Conservation (phyloP, 352 stramenopile species). For the Pythium dissimile region DNA sequence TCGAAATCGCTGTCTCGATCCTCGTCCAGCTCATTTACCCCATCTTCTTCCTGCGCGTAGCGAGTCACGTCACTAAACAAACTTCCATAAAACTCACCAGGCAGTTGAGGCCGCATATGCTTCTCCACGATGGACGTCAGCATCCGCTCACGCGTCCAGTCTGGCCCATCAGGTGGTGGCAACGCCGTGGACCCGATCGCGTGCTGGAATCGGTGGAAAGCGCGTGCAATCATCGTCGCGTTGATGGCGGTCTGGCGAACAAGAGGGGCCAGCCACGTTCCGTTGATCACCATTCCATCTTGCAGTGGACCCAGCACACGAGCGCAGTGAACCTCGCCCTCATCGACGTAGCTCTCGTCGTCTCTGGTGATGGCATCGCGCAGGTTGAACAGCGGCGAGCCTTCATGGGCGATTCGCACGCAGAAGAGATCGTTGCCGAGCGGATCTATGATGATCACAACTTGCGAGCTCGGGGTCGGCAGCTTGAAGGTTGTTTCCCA, state of each 20-base stretch:
- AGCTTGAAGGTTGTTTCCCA: slow-evolving; percentile 79
- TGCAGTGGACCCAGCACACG: slow-evolving; percentile 78
- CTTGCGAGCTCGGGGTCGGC: slow-evolving; percentile 68
- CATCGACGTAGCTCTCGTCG: slow-evolving; percentile 72
- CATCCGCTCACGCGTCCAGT: slow-evolving; percentile 69
- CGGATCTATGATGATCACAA: slow-evolving; percentile 81
- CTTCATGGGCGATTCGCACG: slow-evolving; percentile 78
- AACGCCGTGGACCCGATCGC: slow-evolving; percentile 57
- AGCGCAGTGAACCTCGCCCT: slow-evolving; percentile 78
- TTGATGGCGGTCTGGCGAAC: slow-evolving; percentile 86
- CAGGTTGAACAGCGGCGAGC: slow-evolving; percentile 73
- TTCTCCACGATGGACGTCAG: slow-evolving; percentile 73
- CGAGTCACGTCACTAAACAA: slow-evolving; percentile 63
- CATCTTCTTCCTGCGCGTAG: slow-evolving; percentile 17
- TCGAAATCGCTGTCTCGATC: slow-evolving; percentile 14
- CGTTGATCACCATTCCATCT: slow-evolving; percentile 83
- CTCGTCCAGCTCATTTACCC: slow-evolving; percentile 12
- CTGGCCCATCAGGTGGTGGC: slow-evolving; percentile 53
- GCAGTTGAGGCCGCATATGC: slow-evolving; percentile 79
- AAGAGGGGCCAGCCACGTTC: slow-evolving; percentile 72
- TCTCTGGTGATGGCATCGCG: slow-evolving; percentile 68
- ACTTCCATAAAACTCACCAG: slow-evolving; percentile 82
- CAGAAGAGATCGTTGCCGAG: slow-evolving; percentile 84
- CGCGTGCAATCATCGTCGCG: slow-evolving; percentile 58
- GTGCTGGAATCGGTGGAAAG: slow-evolving; percentile 76